Base-by-base conservation (phyloP, 164 flowering plant genomes). In the Magnolia kwangsiensis region DNA sequence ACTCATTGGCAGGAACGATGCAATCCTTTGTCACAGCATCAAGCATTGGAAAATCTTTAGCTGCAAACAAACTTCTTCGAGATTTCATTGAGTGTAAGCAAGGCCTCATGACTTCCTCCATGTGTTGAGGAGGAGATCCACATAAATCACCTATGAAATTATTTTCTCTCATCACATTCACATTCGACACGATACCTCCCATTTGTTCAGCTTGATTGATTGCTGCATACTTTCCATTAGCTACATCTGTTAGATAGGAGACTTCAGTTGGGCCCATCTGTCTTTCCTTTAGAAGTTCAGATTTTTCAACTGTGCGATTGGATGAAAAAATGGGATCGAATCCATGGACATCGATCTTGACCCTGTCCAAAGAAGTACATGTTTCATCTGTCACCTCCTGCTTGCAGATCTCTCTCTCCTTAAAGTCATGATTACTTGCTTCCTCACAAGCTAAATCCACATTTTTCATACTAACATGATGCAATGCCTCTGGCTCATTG, bases 31-130 rank as follows among this genome's bases (percentile, higher is more conserved):
- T 66, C 50, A 69, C 71, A 24, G 58, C 73, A 58, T 69, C 21
- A 61, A 13, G 13, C 23, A 58, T 49, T 20, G 58, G 11, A 50
- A 31, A 37, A 7, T 23, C 58, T 49, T 74, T 50, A 68, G 74
- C 80, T 51, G 67, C 69, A 55, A 75, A 81, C 73, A 83, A 74
- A 74, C 78, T 82, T 78, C 78, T 82, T 76, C 74, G 83, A 72
- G 80, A 78, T 69, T 50, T 80, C 77, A 80, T 50, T 63, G 63
- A 68, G 65, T 69, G 72, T 45, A 67, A 58, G 45, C 66, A 45
- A 24, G 71, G 77, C 72, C 59, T 78, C 67, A 50, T 73, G 16
- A 20, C 80, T 63, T 27, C 72, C 71, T 71, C 67, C 13, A 69
- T 58, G 69, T 72, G 13, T 45, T 75, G 72, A 72, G 65, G 70